Conservation (phyloP, 192 early-diverging fungal species). For the Chytriomyces sp. region DNA sequence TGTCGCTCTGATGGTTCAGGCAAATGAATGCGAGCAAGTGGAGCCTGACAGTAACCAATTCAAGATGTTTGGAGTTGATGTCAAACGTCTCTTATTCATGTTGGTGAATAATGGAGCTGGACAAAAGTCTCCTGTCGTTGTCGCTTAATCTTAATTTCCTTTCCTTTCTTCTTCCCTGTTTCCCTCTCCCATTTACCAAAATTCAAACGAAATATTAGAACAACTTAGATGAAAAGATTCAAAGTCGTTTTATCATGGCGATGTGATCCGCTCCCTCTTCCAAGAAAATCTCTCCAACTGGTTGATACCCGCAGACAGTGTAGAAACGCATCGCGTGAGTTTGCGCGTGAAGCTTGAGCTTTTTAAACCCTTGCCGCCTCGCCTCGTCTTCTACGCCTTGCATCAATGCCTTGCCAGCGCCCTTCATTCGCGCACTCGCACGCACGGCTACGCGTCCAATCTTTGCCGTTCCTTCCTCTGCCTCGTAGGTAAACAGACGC, state of each 20-base stretch:
- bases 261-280: constrained; percentile 19
- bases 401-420: constrained; percentile 14
- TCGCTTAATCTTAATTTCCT: no score
- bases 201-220: no score
- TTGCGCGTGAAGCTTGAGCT: constrained; percentile 9
- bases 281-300: constrained; percentile 12
- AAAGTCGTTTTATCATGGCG: constrained; percentile 16
- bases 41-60: neutral
- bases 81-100: neutral
- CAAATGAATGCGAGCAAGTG: neutral
- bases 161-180: no score
- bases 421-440: neutral
- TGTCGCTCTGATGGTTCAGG: constrained; percentile 1
- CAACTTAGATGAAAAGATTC: neutral
- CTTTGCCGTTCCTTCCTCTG: neutral
- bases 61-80: constrained; percentile 7
- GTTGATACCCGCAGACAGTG: constrained; percentile 1
- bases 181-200: no score
- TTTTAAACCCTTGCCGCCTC: neutral
- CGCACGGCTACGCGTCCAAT: constrained; percentile 24
- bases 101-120: no score
- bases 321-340: constrained; percentile 10
- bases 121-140: no score
- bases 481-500: constrained; percentile 16
- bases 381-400: constrained; percentile 8